These are phyloP conservation scores for Sugiyamaella mastotermitis DNA, from an alignment of 805 yeast genomes.

Conservation along the genomic window DNA sequence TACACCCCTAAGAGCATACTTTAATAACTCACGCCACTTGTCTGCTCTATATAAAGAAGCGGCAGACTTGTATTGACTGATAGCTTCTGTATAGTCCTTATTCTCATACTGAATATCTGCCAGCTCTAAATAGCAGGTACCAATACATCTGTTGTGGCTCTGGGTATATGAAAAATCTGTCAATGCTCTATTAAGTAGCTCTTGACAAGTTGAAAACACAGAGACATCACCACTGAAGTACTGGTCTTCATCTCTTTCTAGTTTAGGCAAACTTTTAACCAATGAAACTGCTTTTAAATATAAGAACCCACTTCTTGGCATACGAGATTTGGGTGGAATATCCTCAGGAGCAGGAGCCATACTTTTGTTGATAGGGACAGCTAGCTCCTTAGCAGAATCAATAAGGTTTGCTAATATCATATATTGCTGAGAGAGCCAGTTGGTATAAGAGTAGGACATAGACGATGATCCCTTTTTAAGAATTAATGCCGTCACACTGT, in stretches of 20 bases:
- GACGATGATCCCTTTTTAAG: constrained; percentile 24
- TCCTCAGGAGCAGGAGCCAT: constrained; percentile 25
- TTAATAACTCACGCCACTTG: constrained; percentile 36
- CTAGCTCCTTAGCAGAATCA: constrained; percentile 22
- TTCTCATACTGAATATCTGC: constrained; percentile 41
- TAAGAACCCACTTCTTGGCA: constrained; percentile 22
- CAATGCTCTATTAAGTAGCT: constrained; percentile 17
- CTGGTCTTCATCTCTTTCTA: constrained; percentile 12
- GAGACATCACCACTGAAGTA: constrained; percentile 19
- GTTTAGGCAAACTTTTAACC: constrained; percentile 4
- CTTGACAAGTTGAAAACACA: constrained; percentile 6
- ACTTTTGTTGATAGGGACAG: constrained; percentile 36
- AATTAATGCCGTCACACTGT: constrained; percentile 39
- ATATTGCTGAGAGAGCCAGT: constrained; percentile 62
- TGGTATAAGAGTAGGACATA: constrained; percentile 27
- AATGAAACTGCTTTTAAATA: constrained; percentile 15
- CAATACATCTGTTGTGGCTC: constrained; percentile 30
- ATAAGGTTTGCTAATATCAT: constrained; percentile 60
- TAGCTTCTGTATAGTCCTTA: constrained; percentile 36
- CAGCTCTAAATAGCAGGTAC: constrained; percentile 42
- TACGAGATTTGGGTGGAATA: constrained; percentile 11
- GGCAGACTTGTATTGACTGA: constrained; percentile 37
- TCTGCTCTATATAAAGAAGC: constrained; percentile 35
- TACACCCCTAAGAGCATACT: constrained; percentile 33
- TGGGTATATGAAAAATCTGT: constrained; percentile 23